Percentiles rank a stretch among this genome's conserved stretches.
phyloP scores from a whole-genome alignment of 495 filamentous ascomycete species.

The Annulohypoxylon maeteangense region DNA sequence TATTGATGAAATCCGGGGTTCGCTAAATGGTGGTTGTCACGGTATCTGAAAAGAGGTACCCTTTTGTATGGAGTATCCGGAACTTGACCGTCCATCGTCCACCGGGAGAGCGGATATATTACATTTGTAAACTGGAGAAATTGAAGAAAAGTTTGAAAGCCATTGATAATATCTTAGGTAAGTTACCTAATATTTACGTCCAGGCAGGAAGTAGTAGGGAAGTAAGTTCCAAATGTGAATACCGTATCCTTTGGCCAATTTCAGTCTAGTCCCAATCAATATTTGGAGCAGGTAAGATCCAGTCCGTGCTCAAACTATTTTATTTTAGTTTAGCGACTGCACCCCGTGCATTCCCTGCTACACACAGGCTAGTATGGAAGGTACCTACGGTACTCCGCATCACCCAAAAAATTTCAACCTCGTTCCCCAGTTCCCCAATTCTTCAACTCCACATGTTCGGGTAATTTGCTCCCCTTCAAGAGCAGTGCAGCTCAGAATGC shows the following conservation, averaged over 20 bases:
- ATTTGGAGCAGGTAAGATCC: slow-evolving; percentile 10
- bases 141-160: neutral
- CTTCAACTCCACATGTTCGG: slow-evolving; percentile 41
- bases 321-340: slow-evolving; percentile 19
- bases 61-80: slow-evolving; percentile 29
- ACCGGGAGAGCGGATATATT: slow-evolving; percentile 33
- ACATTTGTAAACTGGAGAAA: slow-evolving; percentile 3
- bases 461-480: slow-evolving; percentile 28
- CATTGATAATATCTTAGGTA: slow-evolving; percentile 12
- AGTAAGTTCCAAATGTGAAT: neutral
- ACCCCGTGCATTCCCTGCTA: slow-evolving; percentile 3
- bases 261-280: neutral
- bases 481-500: slow-evolving; percentile 6
- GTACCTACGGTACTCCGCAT: slow-evolving; percentile 36
- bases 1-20: slow-evolving; percentile 44
- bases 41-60: slow-evolving; percentile 26
- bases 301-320: slow-evolving; percentile 1
- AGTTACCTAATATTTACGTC: neutral
- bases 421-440: slow-evolving; percentile 40
- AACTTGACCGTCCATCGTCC: slow-evolving; percentile 22
- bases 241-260: neutral
- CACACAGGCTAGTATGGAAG: slow-evolving; percentile 7
- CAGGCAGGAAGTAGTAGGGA: neutral
- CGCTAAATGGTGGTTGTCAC: slow-evolving; percentile 38
- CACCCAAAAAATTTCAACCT: slow-evolving; percentile 2